Evolutionary conservation across 108 stramenopile species (phyloP), one percentile per base, ranked within the genome.

Genomic region (Seminavis robusta): DNA sequence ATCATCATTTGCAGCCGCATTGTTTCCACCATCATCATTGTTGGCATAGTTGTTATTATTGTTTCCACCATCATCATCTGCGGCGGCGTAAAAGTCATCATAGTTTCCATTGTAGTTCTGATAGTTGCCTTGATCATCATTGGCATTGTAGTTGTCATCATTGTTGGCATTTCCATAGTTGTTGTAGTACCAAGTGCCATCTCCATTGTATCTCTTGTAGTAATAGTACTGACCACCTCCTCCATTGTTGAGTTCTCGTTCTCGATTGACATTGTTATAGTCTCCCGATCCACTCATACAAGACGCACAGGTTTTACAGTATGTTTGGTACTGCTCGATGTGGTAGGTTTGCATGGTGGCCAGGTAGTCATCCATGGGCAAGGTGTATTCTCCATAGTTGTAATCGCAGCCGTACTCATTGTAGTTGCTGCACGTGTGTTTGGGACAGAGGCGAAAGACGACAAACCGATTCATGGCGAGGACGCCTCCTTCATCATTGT

Each of bases 381-480:
- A 47, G 37, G 84, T 59, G 45, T 88, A 92, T 59, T 88, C 86
- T 28, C 85, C 90, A 57, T 78, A 94, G 43, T 78, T 57, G 36
- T 42, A 48, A 16, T 56, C 41, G 60, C 92, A 94, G 8, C 88
- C 88, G 28, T 52, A 80, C 61, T 57, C 59, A 52, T 67, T 72
- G 70, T 65, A 84, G 63, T 57, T 64, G 29, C 49, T 71, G 52
- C 92, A 94, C 1, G 72, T 66, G 20, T 57, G 54, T 31, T 66
- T 51, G 38, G 86, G 83, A 58, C 92, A 94, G 39, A 94, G 74
- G 7, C 92, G 86, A 41, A 94, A 78, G 15, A 84, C 71, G 31
- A 87, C 88, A 52, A 88, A 94, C 40, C 80, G 81, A 42, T 87
- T 53, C 41, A 74, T 76, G 45, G 51, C 55, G 40, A 90, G 67